Percentiles rank a stretch among this genome's conserved stretches.
Evolutionary conservation across 2,329 filamentous ascomycete species (phyloP).

Genomic region (Ophiostoma angusticollis): DNA sequence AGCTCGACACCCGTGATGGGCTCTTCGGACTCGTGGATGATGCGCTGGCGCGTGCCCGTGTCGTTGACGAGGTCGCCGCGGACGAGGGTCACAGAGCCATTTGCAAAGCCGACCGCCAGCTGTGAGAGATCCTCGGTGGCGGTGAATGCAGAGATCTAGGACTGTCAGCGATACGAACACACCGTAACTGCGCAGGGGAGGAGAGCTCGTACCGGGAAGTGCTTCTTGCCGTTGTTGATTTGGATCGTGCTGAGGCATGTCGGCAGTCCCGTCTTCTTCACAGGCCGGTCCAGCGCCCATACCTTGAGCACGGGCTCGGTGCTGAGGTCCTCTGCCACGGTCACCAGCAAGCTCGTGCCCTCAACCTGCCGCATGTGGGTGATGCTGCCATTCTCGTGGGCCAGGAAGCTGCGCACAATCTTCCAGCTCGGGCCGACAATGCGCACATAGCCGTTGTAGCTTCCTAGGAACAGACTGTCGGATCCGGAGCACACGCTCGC

Average conservation of each 20-base stretch:
- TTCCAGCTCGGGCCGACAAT: conserved; percentile 84
- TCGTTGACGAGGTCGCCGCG: conserved; percentile 92
- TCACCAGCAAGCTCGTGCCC: conserved; percentile 74
- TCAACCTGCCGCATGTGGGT: conserved; percentile 88
- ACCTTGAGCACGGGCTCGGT: conserved; percentile 85
- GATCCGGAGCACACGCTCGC: conserved; percentile 77
- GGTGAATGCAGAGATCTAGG: conserved; percentile 72
- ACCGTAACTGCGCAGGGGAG: too few relatives aligned
- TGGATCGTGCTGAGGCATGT: conserved; percentile 75
- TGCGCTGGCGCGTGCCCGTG: conserved; percentile 82
- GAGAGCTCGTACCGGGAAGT: conserved; percentile 63
- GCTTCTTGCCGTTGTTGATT: conserved; percentile 81
- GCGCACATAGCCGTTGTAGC: conserved; percentile 71
- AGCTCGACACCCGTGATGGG: conserved; percentile 88
- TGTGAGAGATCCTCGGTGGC: conserved; percentile 81
- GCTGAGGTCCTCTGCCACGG: conserved; percentile 74
- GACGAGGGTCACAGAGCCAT: conserved; percentile 86
- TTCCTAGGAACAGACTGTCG: conserved; percentile 80
- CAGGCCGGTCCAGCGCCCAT: conserved; percentile 89
- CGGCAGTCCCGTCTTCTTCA: conserved; percentile 85
- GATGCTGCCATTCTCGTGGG: conserved; percentile 67
- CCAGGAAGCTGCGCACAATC: conserved; percentile 72
- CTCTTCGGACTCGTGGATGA: conserved; percentile 93
- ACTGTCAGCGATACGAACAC: background rate
- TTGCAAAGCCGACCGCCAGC: conserved; percentile 88